Evolutionary conservation across 768 basidiomycete genomes (phyloP), one percentile per base, ranked within the genome.

Genomic region (Podaxis sp.): DNA sequence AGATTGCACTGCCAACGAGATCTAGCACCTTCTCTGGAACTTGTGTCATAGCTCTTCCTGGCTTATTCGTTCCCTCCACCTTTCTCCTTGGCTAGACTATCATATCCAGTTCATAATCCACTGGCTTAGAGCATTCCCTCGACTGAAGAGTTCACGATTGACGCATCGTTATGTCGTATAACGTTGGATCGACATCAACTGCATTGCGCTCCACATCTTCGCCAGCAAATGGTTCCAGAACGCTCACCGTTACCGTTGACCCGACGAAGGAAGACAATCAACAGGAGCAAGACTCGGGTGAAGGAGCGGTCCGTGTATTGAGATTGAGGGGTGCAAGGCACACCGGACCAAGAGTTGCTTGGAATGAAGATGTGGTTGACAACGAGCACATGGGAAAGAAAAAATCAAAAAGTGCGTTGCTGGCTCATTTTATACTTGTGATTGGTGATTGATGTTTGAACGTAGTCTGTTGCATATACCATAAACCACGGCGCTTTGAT

Each of bases 381-480:
- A 97, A 98, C 68, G 95, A 98, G 67, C 87, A 88, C 0, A 82
- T 87, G 61, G 93, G 92, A 5, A 87, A 83, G 80, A 96, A 97
- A 74, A 92, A 90, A 64, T 93, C 93, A 28, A 98, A 98, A 76
- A 94, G 95, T 96, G 65, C 63, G 90, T 82, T 3, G 14, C 4
- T 46, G 16, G 37, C 56, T 18, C 36, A 55, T 55, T 55, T 57
- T 32, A 23, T 25, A 16, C 14, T 21, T n/a, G 32, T 13, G 25
- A 55, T 37, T 23, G 42, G 27, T 57, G 40, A 11, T 27, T 32
- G 36, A 35, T 62, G 44, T 9, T 35, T 50, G 36, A 25, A n/a
- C 42, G n/a, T 64, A 98, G 95, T 97, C 53, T 98, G 95, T 71
- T 98, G 95, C 72, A 96, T 98, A 68, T 96, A 95, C 69, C 92